Evolutionary conservation across 2,329 filamentous ascomycete genomes (phyloP).

Genomic region (Sphaerulina musiva): DNA sequence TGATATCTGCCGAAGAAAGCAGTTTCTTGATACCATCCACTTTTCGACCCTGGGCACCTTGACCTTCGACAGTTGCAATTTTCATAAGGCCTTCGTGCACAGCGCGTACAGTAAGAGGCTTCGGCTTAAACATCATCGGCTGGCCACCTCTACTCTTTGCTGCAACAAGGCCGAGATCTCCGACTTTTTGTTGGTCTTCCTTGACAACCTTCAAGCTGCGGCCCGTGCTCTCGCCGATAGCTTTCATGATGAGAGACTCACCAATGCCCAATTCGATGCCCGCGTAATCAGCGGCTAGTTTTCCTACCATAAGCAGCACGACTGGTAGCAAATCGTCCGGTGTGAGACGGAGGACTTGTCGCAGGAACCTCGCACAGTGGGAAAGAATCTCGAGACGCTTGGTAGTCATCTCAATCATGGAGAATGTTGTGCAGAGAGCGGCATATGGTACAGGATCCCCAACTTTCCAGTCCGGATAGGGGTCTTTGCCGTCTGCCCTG

Average conservation of each 20-base stretch:
- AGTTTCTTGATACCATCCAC: slow-evolving; percentile 94
- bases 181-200: slow-evolving; percentile 90
- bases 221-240: slow-evolving; percentile 89
- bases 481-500: slow-evolving; percentile 61
- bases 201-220: slow-evolving; percentile 85
- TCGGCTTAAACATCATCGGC: slow-evolving; percentile 97
- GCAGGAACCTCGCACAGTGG: slow-evolving; percentile 82
- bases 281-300: slow-evolving; percentile 91
- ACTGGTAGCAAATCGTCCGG: slow-evolving; percentile 82
- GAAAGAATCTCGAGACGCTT: slow-evolving; percentile 84
- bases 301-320: slow-evolving; percentile 94
- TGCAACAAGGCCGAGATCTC: slow-evolving; percentile 87
- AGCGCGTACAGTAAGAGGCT: slow-evolving; percentile 74
- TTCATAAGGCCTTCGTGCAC: slow-evolving; percentile 83
- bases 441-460: slow-evolving; percentile 89
- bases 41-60: slow-evolving; percentile 83
- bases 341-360: slow-evolving; percentile 87
- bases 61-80: slow-evolving; percentile 80
- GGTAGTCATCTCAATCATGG: slow-evolving; percentile 86
- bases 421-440: slow-evolving; percentile 89
- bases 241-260: slow-evolving; percentile 97
- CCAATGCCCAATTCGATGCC: slow-evolving; percentile 97
- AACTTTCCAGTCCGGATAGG: slow-evolving; percentile 91
- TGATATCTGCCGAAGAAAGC: slow-evolving; percentile 78
- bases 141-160: slow-evolving; percentile 94